Evolutionary conservation across 495 filamentous ascomycete species (phyloP), one percentile per base, ranked within the genome.

Genomic region (Penicillium herquei): DNA sequence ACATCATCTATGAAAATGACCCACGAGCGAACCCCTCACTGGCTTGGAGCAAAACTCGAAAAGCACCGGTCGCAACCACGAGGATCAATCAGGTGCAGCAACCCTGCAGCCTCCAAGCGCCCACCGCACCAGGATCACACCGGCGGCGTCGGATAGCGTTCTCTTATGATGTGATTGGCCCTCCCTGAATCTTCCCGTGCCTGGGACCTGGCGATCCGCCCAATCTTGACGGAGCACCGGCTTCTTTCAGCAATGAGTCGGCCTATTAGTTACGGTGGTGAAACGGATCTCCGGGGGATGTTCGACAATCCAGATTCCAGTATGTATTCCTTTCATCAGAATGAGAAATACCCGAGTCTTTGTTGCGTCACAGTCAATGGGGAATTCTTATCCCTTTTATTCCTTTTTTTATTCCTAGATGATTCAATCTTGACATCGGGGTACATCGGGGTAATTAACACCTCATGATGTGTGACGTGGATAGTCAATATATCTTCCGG

Each of bases 171-270:
- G n/a, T 59, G 60, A 63, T 63, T 63, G 60, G 60, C 42, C 40
- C 17, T 43, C 4, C 12, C 14, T 35, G 26, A 12, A 51, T 34
- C 39, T 42, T 41, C 16, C 50, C 53, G 58, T 43, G 33, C 53
- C 50, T 63, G 55, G 53, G 55, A 54, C 54, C 54, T 64, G 47
- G 55, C 64, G 55, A 62, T 62, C 57, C n/a, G 45, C 43, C 12
- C 33, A 26, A 42, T 41, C 32, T 44, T 26, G 37, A 49, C 55
- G 64, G 61, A 54, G 55, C 55, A 59, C 51, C 30, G 58, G 51
- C 61, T 64, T 35, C 50, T 55, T 54, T 49, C 12, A 56, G 56
- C 49, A 49, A 50, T n/a, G 31, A 49, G 42, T 34, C n/a, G 45
- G 39, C 35, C 21, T 49, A 41, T n/a, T 47, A 52, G 47, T 37